phyloP scores from a whole-genome alignment of 73 alveolate species.

The Paramecium pentaurelia region DNA sequence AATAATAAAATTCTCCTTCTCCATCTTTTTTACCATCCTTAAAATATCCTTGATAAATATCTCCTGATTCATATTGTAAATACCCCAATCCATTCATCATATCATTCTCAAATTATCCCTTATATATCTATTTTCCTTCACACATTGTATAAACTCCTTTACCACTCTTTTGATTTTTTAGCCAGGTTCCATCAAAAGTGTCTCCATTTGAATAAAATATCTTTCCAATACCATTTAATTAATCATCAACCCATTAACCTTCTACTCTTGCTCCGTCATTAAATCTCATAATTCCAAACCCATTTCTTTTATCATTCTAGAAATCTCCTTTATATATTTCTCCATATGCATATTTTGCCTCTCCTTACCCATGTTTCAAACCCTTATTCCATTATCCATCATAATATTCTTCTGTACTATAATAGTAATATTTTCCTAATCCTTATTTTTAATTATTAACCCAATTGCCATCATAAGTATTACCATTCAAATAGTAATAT shows the following conservation, averaged over 20 bases:
- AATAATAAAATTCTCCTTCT: slow-evolving; percentile 57
- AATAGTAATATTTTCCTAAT: slow-evolving; percentile 14
- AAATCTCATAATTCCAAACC: slow-evolving; percentile 48
- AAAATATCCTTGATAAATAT: background rate
- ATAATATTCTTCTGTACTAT: slow-evolving; percentile 13
- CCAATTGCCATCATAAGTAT: slow-evolving; percentile 56
- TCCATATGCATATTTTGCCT: slow-evolving; percentile 26
- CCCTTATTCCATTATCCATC: slow-evolving; percentile 27
- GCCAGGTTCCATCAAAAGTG: background rate
- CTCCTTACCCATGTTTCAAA: background rate
- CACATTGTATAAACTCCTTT: slow-evolving; percentile 19
- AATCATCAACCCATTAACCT: slow-evolving; percentile 68
- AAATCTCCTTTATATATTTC: background rate
- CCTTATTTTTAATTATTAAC: slow-evolving; percentile 43
- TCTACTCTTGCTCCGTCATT: slow-evolving; percentile 68
- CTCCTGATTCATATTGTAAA: slow-evolving; percentile 15
- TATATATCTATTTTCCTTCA: background rate
- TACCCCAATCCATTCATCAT: slow-evolving; percentile 48
- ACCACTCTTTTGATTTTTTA: background rate
- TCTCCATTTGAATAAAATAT: background rate
- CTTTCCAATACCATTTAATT: slow-evolving; percentile 68
- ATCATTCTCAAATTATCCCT: background rate
- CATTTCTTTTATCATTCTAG: slow-evolving; percentile 13
- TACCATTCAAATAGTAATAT: slow-evolving; percentile 49
- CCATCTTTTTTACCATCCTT: slow-evolving; percentile 61